Percentiles rank a stretch among this genome's conserved stretches.
Conservation (phyloP, 1,139 yeast species). For the Pichia sp. region DNA sequence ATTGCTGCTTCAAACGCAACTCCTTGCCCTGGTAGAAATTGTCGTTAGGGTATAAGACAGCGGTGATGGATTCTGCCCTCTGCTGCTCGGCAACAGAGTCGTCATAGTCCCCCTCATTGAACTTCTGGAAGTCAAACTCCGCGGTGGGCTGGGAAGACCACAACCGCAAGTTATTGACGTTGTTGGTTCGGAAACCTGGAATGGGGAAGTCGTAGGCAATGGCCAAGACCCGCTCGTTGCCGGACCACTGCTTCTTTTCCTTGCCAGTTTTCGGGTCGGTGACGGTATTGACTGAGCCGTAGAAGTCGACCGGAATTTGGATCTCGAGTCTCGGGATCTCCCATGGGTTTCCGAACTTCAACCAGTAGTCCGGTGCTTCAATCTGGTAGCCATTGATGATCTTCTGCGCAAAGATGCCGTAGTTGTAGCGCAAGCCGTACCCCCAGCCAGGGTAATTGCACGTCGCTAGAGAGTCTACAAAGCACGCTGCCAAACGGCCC, state of each 20-base stretch:
- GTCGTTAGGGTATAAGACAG: slow-evolving; percentile 89
- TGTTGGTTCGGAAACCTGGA: slow-evolving; percentile 81
- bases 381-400: slow-evolving; percentile 92
- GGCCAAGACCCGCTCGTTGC: slow-evolving; percentile 86
- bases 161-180: slow-evolving; percentile 83
- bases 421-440: slow-evolving; percentile 87
- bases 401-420: slow-evolving; percentile 89
- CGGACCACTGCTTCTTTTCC: slow-evolving; percentile 66
- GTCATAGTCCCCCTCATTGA: slow-evolving; percentile 87
- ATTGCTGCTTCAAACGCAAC: slow-evolving; percentile 89
- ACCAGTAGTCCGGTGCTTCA: slow-evolving; percentile 93
- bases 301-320: slow-evolving; percentile 88
- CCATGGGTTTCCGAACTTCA: slow-evolving; percentile 86
- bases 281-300: slow-evolving; percentile 61
- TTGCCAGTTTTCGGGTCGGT: slow-evolving; percentile 50
- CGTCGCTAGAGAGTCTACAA: slow-evolving; percentile 82
- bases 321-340: slow-evolving; percentile 84
- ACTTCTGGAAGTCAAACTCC: slow-evolving; percentile 88
- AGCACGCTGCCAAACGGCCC: slow-evolving; percentile 93
- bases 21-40: slow-evolving; percentile 90
- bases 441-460: slow-evolving; percentile 96
- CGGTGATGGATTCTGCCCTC: slow-evolving; percentile 85
- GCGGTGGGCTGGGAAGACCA: slow-evolving; percentile 91
- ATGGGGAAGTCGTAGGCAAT: slow-evolving; percentile 92
- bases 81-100: slow-evolving; percentile 83